Conservation (phyloP, 2,329 filamentous ascomycete species). For the Calonectria pauciramosa region DNA sequence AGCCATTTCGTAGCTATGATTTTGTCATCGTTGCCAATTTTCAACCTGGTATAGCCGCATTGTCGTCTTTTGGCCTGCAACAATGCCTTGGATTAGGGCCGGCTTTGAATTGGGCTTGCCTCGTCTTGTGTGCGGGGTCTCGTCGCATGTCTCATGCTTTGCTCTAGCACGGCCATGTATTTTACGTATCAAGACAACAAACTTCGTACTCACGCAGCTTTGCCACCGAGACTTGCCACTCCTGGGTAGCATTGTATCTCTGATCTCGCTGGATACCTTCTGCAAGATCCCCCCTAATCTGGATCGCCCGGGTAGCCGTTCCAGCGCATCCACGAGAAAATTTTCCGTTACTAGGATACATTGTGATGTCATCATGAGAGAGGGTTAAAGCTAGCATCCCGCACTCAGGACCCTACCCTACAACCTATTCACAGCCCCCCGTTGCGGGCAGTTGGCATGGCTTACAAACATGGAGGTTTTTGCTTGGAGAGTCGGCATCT, state of each 20-base stretch:
- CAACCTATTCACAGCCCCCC: too few species aligned
- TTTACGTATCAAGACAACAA: neutral
- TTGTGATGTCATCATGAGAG: conserved; percentile 5
- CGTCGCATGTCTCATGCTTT: neutral
- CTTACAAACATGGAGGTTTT: neutral
- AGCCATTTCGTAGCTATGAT: too few species aligned
- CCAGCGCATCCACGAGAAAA: neutral
- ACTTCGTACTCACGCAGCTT: neutral
- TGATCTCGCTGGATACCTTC: neutral
- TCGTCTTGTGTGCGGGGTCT: neutral
- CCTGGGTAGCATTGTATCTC: neutral
- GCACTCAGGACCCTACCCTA: neutral
- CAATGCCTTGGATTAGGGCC: neutral
- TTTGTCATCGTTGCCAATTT: neutral
- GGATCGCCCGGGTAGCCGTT: neutral
- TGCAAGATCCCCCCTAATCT: neutral
- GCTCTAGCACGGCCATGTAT: neutral
- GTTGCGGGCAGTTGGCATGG: neutral
- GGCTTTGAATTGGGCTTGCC: neutral
- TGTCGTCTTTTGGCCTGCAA: neutral
- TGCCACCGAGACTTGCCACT: neutral
- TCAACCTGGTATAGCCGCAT: too few species aligned
- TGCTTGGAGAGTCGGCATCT: neutral
- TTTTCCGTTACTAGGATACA: neutral
- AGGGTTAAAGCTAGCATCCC: neutral